Evolutionary conservation across 768 basidiomycete species (phyloP), one percentile per base, ranked within the genome.

Genomic region (Pholiota molesta): DNA sequence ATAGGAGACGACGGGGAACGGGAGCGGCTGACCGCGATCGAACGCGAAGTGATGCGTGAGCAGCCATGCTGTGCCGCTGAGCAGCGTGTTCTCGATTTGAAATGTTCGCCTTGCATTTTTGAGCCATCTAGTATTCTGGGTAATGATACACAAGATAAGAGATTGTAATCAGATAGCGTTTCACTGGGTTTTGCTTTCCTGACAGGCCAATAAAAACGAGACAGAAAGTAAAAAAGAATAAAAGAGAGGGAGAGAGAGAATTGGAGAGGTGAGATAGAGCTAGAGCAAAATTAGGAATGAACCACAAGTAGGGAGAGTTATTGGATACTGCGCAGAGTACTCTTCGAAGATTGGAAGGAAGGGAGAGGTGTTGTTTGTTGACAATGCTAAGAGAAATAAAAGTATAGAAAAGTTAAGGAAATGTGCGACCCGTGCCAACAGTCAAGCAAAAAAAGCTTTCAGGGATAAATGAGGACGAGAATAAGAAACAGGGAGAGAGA

Each of bases 81-180:
- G 17, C 49, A 21, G 14, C 53, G 47, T 14, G 47, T 49, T 49
- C 47, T 55, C 53, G 53, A 37, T 29, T 55, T 55, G n/a, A n/a
- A 35, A 39, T 21, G 19, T 55, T 21, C 53, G 53, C 53, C 21
- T 55, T 55, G 53, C 53, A 55, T 26, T 57, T 62, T 65, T 49
- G 64, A 66, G 63, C 60, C 57, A 64, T 69, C 68, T 68, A 69
- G 65, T 68, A 67, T 68, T 71, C 64, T 68, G 57, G 67, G 61
- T 68, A 68, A 59, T 65, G 65, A 66, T 71, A 71, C 67, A 71
- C 66, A 69, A 69, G 65, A 71, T 65, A 67, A 65, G 52, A 65
- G 62, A 65, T 63, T 59, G 62, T 65, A 64, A 62, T 67, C 62
- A 63, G 60, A 64, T 57, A 57, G 37, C 40, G 44, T 54, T 47